Base-by-base conservation (phyloP, 306 rosid genomes). In the Dryas alaskensis region DNA sequence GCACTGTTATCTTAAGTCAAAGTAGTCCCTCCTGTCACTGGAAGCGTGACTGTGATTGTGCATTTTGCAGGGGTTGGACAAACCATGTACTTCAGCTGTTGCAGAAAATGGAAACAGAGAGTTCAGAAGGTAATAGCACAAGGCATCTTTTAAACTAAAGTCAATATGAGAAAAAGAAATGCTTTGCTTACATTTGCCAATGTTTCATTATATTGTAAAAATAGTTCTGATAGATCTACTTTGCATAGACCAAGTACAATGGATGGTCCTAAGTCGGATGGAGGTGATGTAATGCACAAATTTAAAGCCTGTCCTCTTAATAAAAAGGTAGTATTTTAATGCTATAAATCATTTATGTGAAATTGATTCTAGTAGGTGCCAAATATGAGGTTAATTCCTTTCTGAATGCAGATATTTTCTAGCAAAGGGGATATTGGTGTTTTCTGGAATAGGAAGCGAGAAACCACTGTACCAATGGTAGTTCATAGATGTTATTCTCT, bases 361-460 rank as follows among this genome's bases (percentile, higher is more conserved):
- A 48, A 45, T 22, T 70, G 8, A 4, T 51, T 67, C 59, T 40
- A 12, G 73, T 22, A 8, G 55, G n/a, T 70, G 47, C 43, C 10
- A 71, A 55, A 46, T 67, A 45, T 79, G 31, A 55, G 40, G 40
- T 60, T 66, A 59, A 67, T 52, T 76, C 72, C 49, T 60, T 64
- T 51, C 57, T 46, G 51, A 43, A 25, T 86, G 87, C 92, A 95
- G 97, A 90, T 94, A 78, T 84, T 92, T 83, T 79, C 95, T 68
- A 86, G 97, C 83, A 95, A 88, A 75, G 96, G 98, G 39, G 97
- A 90, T 74, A 87, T 95, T 45, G 98, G 96, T 78, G 88, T 91
- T 78, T 89, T 83, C 85, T 81, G 95, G 73, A 90, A 86, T 73
- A 84, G 75, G 78, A 92, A 95, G 85, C 92, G 83, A 80, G 98